Evolutionary conservation across 805 yeast genomes (phyloP), one percentile per base, ranked within the genome.

Genomic region (Suhomyces prunicola): DNA sequence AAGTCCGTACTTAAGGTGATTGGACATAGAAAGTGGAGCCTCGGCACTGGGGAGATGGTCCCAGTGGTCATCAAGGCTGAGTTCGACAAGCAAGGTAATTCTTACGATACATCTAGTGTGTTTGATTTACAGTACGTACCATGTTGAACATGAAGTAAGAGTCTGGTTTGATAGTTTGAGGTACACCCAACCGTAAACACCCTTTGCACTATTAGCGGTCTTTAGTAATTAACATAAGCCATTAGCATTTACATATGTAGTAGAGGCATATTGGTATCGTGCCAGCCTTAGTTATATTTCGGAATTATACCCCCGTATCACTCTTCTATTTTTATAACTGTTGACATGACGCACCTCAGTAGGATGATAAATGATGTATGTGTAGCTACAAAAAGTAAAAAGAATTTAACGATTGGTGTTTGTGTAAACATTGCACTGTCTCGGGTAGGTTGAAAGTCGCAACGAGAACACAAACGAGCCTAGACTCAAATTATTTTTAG

Each of bases 21-120:
- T 5, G 57, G 58, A n/a, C 72, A 69, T 52, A 50, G 67, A 5
- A 55, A 58, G 26, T 62, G 63, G 60, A 27, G 46, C 13, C 53
- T 70, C 52, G 49, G 49, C 4, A 66, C 74, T 4, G 74, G 72
- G 1, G 62, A 62, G 45, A 56, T 69, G 54, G 55, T 69, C 3
- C 72, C 74, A 1, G 70, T 70, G 9, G 51, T 61, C 4, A 47
- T 70, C 4, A 56, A 63, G 40, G 61, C 50, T 42, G 10, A 31
- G 7, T 33, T 23, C n/a, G 40, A 29, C 13, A 40, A 44, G 10
- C 17, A 39, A 12, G 40, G 27, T 13, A 44, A 51, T 6, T 17
- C 47, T 8, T 53, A 46, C 13, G 50, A 52, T 24, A 23, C 50
- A 33, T 19, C 27, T 9, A 8, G 19, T 39, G 42, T 19, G 24